These are phyloP conservation scores for Colletotrichum spaethianum DNA, from an alignment of 2,329 filamentous ascomycete species.

Conservation along the genomic window DNA sequence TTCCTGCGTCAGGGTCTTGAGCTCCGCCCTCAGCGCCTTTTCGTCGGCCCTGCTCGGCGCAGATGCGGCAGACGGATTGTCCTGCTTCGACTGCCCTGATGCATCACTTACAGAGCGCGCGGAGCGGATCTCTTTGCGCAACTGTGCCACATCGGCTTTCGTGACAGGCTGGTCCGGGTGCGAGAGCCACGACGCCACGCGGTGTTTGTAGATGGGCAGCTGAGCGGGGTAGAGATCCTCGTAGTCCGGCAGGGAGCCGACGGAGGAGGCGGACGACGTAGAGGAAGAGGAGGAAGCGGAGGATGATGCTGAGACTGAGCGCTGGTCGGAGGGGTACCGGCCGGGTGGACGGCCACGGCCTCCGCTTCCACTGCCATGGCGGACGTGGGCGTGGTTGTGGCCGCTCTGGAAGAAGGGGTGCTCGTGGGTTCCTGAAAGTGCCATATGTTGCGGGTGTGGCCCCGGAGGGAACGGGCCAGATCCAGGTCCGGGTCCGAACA, in stretches of 20 bases:
- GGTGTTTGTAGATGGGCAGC: conserved; percentile 60
- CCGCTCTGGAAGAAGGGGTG: conserved; percentile 25
- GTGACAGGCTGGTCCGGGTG: conserved; percentile 65
- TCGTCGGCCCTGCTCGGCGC: conserved; percentile 47
- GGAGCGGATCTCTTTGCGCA: conserved; percentile 24
- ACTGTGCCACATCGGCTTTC: conserved; percentile 55
- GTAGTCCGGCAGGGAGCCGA: conserved; percentile 69
- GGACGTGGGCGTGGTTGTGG: conserved; percentile 23
- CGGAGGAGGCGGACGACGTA: conserved; percentile 54
- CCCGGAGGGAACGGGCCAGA: conserved; percentile 1
- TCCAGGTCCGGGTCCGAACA: conserved; percentile 12
- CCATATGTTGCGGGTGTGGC: background rate
- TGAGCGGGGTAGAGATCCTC: conserved; percentile 65
- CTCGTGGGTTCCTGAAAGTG: conserved; percentile 33
- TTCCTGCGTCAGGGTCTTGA: conserved; percentile 59
- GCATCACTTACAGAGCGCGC: conserved; percentile 5
- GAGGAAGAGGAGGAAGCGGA: conserved; percentile 53
- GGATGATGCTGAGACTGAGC: conserved; percentile 53
- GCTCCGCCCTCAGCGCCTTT: conserved; percentile 57
- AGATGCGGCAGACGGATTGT: background rate
- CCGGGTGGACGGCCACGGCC: conserved; percentile 41
- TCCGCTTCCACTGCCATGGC: conserved; percentile 29
- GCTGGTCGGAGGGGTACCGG: conserved; percentile 39
- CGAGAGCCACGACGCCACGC: conserved; percentile 64
- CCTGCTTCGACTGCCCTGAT: background rate